Evolutionary conservation across 2,329 filamentous ascomycete species (phyloP).

Genomic region (Graphiopsis chlorocephala): DNA sequence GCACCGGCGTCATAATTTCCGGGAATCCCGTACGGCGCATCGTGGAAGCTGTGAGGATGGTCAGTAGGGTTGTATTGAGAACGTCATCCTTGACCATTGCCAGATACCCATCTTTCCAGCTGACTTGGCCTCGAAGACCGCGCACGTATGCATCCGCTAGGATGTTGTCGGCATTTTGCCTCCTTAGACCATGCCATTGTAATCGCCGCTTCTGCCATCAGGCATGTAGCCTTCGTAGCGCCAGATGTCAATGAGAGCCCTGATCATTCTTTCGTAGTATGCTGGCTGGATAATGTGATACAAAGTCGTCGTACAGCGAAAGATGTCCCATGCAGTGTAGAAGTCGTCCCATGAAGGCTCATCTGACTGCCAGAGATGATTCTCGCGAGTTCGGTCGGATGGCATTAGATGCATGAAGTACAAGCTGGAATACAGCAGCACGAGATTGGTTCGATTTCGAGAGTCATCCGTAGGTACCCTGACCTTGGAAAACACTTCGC

Average conservation of each 20-base stretch:
- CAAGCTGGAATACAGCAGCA: slow-evolving; percentile 64
- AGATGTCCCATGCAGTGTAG: slow-evolving; percentile 66
- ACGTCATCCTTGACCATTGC: slow-evolving; percentile 37
- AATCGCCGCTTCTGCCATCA: slow-evolving; percentile 35
- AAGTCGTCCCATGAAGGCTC: slow-evolving; percentile 72
- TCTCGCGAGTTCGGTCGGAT: slow-evolving; percentile 69
- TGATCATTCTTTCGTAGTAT: slow-evolving; percentile 63
- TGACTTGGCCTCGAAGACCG: slow-evolving; percentile 29
- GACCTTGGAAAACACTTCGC: slow-evolving; percentile 61
- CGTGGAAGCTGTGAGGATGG: slow-evolving; percentile 23
- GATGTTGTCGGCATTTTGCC: slow-evolving; percentile 37
- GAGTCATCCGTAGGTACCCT: slow-evolving; percentile 53
- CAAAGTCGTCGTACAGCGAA: slow-evolving; percentile 63
- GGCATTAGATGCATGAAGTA: slow-evolving; percentile 70
- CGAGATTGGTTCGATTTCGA: slow-evolving; percentile 52
- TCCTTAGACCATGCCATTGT: slow-evolving; percentile 37
- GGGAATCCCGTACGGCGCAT: slow-evolving; percentile 30
- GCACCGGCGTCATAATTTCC: slow-evolving; percentile 36
- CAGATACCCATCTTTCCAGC: slow-evolving; percentile 35
- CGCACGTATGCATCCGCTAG: slow-evolving; percentile 37
- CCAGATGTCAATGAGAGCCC: slow-evolving; percentile 68
- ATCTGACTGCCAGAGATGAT: slow-evolving; percentile 60
- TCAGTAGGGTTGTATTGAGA: slow-evolving; percentile 15
- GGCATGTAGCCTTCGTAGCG: slow-evolving; percentile 41
- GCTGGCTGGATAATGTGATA: slow-evolving; percentile 64